Base-by-base conservation (phyloP, 345 rosid genomes). In the Laguncularia racemosa region DNA sequence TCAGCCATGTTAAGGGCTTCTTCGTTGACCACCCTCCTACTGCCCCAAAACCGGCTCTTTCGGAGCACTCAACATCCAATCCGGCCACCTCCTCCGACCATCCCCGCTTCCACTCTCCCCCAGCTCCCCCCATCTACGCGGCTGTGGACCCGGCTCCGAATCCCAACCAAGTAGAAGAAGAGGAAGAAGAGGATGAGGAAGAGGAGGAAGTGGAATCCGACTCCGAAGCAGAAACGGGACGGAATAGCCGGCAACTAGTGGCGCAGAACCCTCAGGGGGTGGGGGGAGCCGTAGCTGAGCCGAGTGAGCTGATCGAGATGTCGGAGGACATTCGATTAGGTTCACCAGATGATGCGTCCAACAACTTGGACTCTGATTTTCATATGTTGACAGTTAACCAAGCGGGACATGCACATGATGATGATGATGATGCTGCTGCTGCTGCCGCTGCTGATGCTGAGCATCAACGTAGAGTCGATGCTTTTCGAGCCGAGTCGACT, bases 281-380 rank as follows among this genome's bases (percentile, higher is more conserved):
- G 28, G 61, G 53, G 28, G 61, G 53, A 19, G 60, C 71, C 0
- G 60, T 61, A 4, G 75, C 77, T 0, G 86, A 85, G 72, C 87
- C 81, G 40, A 83, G 76, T 62, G 86, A 85, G 71, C 74, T 82
- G 11, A 79, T 86, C 50, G 93, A 83, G 51, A 84, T 86, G 92
- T 86, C 97, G 3, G 95, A 84, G 63, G 95, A 81, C 51, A 82
- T 89, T 54, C 77, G 88, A 66, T 65, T 84, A 43, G 92, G 95
- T 13, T 89, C 97, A 11, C 97, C 92, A 0, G 90, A 86, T 45
- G 92, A 86, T 12, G 82, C 75, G 50, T 89, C 95, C 0, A 89
- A 77, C 62, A 79, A 86, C 48, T 65, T 84, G 58, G 83, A 73
- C 52, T 76, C 89, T n/a, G 86, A 80, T 60, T 71, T 82, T 20